Base-by-base conservation (phyloP, 345 rosid species). In the Cardamine chenopodiifolia region DNA sequence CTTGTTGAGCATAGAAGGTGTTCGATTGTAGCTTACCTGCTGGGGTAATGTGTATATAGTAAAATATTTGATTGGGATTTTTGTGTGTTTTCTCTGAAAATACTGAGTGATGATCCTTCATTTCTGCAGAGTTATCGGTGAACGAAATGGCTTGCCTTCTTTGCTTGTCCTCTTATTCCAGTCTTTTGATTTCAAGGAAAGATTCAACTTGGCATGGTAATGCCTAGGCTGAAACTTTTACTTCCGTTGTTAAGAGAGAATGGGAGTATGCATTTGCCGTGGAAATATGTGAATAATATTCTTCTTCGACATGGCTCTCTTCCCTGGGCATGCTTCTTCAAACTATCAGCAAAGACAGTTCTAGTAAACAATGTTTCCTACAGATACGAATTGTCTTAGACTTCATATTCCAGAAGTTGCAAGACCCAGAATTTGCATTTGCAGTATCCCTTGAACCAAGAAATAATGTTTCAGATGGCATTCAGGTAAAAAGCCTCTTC, bases 221-320 rank as follows among this genome's bases (percentile, higher is more conserved):
- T 71, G 37, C 44, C 22, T 63, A 31, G 44, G 23, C 67, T 34
- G 82, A 80, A 23, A 74, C 76, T 48, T 72, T 86, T 57, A 23
- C 79, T 48, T 81, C 84, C 26, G 56, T 60, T 81, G 60, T 78
- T 56, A 73, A 61, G 68, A 83, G 74, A 75, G 95, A 90, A 76
- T 95, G 97, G 99, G 98, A 89, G 67, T 92, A 86, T 84, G 64
- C 80, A 40, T 95, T 92, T 77, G 87, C 92, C n/a, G 55, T 85
- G 62, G 92, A 86, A 78, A 80, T 95, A 75, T 85, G 87, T 81
- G 90, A 86, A 75, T 97, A 89, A 55, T 90, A 85, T 76, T 79
- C 98, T 20, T 87, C 90, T 79, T 62, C 72, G 59, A 83, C 83
- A 79, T 95, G 99, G 99, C 97, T 95, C 79, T 89, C 94, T 22